Conservation (phyloP, 169 alveolate genomes). For the Plasmodium chabaudi region DNA sequence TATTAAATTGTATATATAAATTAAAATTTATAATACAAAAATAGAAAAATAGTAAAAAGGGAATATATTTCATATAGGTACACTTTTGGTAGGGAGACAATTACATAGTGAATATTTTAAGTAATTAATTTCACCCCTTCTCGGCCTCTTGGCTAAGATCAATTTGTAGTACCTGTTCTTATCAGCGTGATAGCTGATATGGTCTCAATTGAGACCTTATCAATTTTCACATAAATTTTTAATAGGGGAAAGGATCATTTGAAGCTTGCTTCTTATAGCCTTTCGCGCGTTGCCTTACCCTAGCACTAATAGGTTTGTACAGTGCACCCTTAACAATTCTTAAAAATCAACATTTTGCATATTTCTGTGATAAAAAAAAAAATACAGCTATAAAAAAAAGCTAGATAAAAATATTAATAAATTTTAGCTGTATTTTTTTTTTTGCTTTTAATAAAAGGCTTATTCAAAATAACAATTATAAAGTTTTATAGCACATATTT, state of each 20-base stretch:
- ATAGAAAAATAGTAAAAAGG: too few species aligned
- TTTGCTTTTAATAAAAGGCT: too few species aligned
- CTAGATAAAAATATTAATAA: too few species aligned
- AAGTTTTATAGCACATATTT: too few species aligned
- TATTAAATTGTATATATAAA: constrained; percentile 21
- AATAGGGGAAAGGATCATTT: constrained; percentile 82
- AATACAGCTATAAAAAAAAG: too few species aligned
- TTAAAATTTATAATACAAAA: too few species aligned
- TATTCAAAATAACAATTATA: too few species aligned
- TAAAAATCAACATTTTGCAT: constrained; percentile 30
- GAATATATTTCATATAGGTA: constrained; percentile 14
- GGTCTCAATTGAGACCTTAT: constrained; percentile 89
- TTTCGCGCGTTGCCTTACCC: constrained; percentile 90
- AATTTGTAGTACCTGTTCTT: constrained; percentile 92
- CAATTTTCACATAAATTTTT: constrained; percentile 87
- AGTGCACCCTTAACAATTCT: constrained; percentile 87
- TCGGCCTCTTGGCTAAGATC: constrained; percentile 93
- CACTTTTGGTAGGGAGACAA: constrained; percentile 71
- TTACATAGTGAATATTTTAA: constrained; percentile 26
- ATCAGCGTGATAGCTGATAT: constrained; percentile 92
- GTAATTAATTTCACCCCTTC: constrained; percentile 74
- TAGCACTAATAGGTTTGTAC: constrained; percentile 88
- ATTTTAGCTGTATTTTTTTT: too few species aligned
- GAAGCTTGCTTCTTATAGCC: constrained; percentile 89
- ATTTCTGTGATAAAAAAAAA: background rate